Conservation (phyloP, 495 filamentous ascomycete genomes). For the Neurospora sp. region DNA sequence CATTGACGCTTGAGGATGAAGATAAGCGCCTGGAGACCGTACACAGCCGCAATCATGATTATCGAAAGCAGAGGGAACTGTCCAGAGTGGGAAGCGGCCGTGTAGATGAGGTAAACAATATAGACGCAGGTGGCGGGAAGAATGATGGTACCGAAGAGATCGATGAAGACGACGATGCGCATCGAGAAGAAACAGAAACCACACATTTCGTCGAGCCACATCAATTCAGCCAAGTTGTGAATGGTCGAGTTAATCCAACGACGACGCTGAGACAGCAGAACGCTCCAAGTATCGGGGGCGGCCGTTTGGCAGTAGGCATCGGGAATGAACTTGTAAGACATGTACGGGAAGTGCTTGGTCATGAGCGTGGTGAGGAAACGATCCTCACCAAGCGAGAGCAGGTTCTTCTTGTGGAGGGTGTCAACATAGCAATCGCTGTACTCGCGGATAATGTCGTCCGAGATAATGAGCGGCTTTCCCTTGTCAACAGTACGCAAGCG, state of each 20-base stretch:
- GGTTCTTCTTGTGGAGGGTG: constrained; percentile 97
- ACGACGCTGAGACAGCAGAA: constrained; percentile 87
- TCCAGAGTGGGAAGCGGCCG: constrained; percentile 56
- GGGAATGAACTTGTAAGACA: constrained; percentile 93
- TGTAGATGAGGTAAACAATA: constrained; percentile 81
- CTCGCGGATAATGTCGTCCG: constrained; percentile 73
- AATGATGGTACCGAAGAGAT: constrained; percentile 88
- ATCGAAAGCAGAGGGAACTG: constrained; percentile 82
- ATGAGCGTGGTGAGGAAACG: constrained; percentile 94
- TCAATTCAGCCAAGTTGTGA: constrained; percentile 86
- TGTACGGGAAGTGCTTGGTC: constrained; percentile 91
- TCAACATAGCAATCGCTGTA: constrained; percentile 84
- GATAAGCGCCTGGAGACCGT: constrained; percentile 90
- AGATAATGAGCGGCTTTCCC: constrained; percentile 85
- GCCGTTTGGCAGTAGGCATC: constrained; percentile 88
- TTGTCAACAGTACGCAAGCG: constrained; percentile 86
- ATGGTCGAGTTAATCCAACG: constrained; percentile 99
- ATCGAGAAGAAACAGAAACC: constrained; percentile 99
- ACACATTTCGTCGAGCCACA: constrained; percentile 81
- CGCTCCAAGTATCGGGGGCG: constrained; percentile 85
- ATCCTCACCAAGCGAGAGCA: constrained; percentile 91
- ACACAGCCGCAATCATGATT: constrained; percentile 78
- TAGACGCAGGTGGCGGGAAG: constrained; percentile 87
- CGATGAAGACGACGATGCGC: constrained; percentile 94
- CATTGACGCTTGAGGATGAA: constrained; percentile 95